These are phyloP conservation scores for Durusdinium trenchii DNA, from an alignment of 73 alveolate species.

Conservation along the genomic window DNA sequence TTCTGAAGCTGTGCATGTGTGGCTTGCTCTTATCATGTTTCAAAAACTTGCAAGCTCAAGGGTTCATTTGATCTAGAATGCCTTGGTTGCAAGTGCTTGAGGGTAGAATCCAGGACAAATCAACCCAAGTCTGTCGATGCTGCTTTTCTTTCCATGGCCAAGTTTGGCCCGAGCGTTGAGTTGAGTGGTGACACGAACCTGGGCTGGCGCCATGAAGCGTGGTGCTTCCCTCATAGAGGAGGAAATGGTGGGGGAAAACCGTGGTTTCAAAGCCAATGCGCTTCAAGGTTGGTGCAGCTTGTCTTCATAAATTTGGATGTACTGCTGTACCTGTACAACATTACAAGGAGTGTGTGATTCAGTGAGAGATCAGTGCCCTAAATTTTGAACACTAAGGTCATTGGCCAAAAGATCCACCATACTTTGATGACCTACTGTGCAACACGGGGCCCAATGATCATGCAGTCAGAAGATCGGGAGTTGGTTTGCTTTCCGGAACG, in stretches of 20 bases:
- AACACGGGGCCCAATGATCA: neutral
- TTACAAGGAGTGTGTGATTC: neutral
- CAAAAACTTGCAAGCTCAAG: no score
- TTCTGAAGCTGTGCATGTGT: no score
- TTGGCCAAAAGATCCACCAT: neutral
- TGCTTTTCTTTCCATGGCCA: no score
- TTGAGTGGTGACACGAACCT: no score
- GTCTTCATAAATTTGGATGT: neutral
- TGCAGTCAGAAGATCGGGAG: neutral
- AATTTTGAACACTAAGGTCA: neutral
- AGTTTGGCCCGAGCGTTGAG: no score
- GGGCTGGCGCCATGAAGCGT: no score
- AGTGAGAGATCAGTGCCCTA: neutral
- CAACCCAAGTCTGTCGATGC: no score
- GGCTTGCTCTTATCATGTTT: no score
- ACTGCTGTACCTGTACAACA: neutral
- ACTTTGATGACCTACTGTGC: neutral
- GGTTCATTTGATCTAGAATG: no score
- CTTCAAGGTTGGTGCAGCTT: neutral
- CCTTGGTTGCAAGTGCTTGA: no score
- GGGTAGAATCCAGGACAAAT: no score
- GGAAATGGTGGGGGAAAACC: neutral
- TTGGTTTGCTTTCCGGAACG: neutral
- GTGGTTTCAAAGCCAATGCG: neutral
- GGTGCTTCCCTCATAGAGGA: no score